phyloP scores from a whole-genome alignment of 495 filamentous ascomycete species.

The Sphaerosporella brunnea region DNA sequence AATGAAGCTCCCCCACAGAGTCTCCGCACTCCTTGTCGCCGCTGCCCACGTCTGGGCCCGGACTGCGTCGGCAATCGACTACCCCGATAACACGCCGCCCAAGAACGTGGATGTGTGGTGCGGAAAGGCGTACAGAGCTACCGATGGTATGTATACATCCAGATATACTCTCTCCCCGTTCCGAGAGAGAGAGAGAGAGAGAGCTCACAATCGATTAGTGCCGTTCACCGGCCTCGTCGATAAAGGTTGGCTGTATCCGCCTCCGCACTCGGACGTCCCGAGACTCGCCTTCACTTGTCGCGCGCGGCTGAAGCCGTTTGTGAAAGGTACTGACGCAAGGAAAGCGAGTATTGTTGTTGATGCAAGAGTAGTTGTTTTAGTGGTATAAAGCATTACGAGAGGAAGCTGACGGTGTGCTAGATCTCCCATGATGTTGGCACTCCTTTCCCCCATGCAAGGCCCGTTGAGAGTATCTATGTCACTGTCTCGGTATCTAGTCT shows the following conservation, averaged over 20 bases:
- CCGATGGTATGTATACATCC: conserved; percentile 9
- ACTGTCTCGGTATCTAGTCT: too few species aligned
- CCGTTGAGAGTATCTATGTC: neutral
- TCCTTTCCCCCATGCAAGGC: neutral
- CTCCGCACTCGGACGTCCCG: neutral
- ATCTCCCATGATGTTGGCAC: neutral
- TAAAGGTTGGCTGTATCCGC: conserved; percentile 1
- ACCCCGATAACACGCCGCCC: conserved; percentile 2
- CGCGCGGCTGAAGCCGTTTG: neutral
- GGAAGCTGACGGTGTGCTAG: too few species aligned
- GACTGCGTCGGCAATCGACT: too few species aligned
- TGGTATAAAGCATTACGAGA: too few species aligned
- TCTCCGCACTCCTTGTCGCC: too few species aligned
- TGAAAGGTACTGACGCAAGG: neutral
- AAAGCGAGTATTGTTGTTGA: neutral
- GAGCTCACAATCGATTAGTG: neutral
- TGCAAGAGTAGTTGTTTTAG: neutral
- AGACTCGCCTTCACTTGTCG: conserved; percentile 2
- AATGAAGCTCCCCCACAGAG: too few species aligned
- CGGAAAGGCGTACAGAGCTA: conserved; percentile 16
- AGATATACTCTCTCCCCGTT: neutral
- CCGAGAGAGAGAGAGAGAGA: neutral
- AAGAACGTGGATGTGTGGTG: neutral
- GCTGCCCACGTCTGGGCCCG: too few species aligned
- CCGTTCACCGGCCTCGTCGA: conserved; percentile 3